These are phyloP conservation scores for Kwoniella sp. DNA, from an alignment of 768 basidiomycete species.

Conservation along the genomic window DNA sequence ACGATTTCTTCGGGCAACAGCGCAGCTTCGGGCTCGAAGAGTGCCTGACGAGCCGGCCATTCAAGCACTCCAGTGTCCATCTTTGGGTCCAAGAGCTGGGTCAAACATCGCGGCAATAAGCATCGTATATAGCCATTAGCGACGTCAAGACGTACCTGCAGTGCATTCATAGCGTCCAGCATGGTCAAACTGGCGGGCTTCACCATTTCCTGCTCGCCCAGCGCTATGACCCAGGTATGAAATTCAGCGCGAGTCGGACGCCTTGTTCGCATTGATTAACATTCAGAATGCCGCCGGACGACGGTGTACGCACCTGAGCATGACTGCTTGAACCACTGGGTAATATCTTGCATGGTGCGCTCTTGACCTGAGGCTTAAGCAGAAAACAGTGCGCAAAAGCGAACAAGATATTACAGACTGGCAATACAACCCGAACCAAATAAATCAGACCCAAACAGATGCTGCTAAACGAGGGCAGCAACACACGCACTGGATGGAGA, in stretches of 20 bases:
- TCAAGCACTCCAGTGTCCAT: conserved; percentile 74
- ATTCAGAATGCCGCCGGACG: not conserved
- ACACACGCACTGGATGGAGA: too few species aligned
- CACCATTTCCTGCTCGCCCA: conserved; percentile 67
- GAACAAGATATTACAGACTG: too few species aligned
- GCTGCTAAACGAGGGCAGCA: too few species aligned
- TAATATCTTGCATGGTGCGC: conserved; percentile 30
- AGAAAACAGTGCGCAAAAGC: too few species aligned
- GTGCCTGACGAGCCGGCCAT: not conserved
- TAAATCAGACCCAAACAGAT: too few species aligned
- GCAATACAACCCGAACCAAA: too few species aligned
- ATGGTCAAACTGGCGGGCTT: conserved; percentile 72
- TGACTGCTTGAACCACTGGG: conserved; percentile 19
- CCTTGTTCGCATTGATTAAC: not conserved
- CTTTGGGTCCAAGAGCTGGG: conserved; percentile 85
- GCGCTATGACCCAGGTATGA: conserved; percentile 58
- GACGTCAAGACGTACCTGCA: conserved; percentile 65
- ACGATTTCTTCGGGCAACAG: conserved; percentile 79
- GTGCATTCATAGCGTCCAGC: conserved; percentile 89
- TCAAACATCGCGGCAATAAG: too few species aligned
- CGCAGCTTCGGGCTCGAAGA: conserved; percentile 67
- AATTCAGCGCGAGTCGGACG: not conserved
- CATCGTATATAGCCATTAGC: not conserved
- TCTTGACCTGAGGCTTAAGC: not conserved
- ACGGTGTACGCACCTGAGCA: conserved; percentile 4